Percentiles rank a stretch among this genome's conserved stretches.
phyloP scores from a whole-genome alignment of 108 stramenopile genomes.

The Pseudonitzschia delicatissima region DNA sequence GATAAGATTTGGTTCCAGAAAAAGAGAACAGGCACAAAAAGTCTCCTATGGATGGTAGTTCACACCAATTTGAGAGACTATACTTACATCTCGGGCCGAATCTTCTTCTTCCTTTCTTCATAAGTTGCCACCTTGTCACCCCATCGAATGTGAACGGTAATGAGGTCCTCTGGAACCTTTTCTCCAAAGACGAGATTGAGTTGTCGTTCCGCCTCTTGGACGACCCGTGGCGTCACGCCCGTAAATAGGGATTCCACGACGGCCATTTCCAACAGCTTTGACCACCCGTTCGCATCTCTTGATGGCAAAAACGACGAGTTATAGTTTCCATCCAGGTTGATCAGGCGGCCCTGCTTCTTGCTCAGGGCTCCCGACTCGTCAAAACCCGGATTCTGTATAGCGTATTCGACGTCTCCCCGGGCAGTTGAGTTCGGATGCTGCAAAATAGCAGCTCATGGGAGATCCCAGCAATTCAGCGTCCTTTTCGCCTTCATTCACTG shows the following conservation, averaged over 20 bases:
- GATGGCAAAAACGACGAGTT: neutral
- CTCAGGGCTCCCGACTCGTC: neutral
- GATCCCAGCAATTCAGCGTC: conserved; percentile 11
- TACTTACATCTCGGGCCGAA: conserved; percentile 39
- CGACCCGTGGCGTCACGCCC: conserved; percentile 22
- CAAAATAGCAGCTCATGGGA: conserved; percentile 54
- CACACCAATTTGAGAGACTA: neutral
- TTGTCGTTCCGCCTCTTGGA: conserved; percentile 50
- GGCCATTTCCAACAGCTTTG: conserved; percentile 17
- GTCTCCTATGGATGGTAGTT: too few species aligned
- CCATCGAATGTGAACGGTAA: conserved; percentile 70
- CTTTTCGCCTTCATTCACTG: neutral
- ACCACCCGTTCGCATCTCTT: neutral
- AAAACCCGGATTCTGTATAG: conserved; percentile 10
- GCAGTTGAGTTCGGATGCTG: conserved; percentile 40
- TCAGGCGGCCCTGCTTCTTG: conserved; percentile 4
- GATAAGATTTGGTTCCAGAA: neutral
- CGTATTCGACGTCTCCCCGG: conserved; percentile 25
- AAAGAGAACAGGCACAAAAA: neutral
- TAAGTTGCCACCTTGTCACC: conserved; percentile 23
- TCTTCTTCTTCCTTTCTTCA: neutral
- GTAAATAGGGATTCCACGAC: conserved; percentile 48
- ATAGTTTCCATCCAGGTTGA: neutral
- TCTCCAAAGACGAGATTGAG: conserved; percentile 40
- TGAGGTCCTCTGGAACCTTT: conserved; percentile 33